Evolutionary conservation across 805 yeast species (phyloP), one percentile per base, ranked within the genome.

Genomic region (Ogataea corticis): DNA sequence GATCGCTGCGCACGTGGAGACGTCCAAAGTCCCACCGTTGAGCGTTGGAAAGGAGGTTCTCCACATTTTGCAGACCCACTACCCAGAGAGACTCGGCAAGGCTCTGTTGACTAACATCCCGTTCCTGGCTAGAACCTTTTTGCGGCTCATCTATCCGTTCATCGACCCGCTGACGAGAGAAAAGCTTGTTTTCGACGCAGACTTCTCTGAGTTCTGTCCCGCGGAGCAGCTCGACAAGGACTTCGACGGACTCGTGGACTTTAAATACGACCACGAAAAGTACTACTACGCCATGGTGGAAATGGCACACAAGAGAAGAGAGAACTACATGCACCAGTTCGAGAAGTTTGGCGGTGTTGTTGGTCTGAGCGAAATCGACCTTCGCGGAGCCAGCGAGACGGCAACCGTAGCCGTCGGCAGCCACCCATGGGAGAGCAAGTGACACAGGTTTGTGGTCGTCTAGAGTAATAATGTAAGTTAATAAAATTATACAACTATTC

Each of bases 121-220:
- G 12, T 87, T 94, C 79, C 68, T 91, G 44, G 98, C 91, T 6
- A 87, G 96, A 87, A 83, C 96, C 9, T 94, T 94, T 59, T 71
- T 94, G 55, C 91, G 87, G 69, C 70, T 94, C 51, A 91, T 92
- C 52, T 88, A 87, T 58, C 99, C 99, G 4, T 94, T 94, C 65
- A 94, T 94, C 53, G 99, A 94, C 62, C 97, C 99, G 9, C 69
- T 88, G 59, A 94, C 99, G 1, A 77, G 96, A 50, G 97, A 91
- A 66, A 94, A 94, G 69, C 77, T 94, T 52, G 95, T 90, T 3
- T 94, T 83, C 62, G 95, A 88, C 63, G 88, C 90, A 56, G 96
- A 97, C 13, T 88, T 91, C 67, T 76, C 81, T 17, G 72, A 87
- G 29, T 92, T 86, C 58, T 94, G 90, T 12, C 96, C 96, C 1